Base-by-base conservation (phyloP, 2,329 filamentous ascomycete genomes). In the Raffaelea deltoideospora region DNA sequence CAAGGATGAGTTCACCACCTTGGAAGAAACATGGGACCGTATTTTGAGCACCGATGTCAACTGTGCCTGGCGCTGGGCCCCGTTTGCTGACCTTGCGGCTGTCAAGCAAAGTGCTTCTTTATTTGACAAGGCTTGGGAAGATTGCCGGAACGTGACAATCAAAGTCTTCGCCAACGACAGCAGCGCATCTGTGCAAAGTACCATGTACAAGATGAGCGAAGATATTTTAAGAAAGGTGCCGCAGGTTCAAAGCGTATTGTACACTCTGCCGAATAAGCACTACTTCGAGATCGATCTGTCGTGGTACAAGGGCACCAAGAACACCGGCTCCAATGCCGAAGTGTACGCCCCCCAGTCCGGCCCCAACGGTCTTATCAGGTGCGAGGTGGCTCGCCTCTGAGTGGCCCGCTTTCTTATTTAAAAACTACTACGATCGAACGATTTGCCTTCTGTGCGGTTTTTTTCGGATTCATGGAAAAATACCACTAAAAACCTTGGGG, bases 181-280 rank as follows among this genome's bases (percentile, higher is more conserved):
- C 53, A 93, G 84, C 50, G 83, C 90, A 33, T 93, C 84, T 50
- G 90, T 98, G 19, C 90, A 98, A 63, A 79, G 78, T 50, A 96
- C 88, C 42, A 96, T 98, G 90, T 98, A 95, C 67, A 92, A 95
- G 67, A 98, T 98, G 88, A 77, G 73, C 49, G 80, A 88, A 57
- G 66, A 79, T 56, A 94, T 98, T 47, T 66, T 98, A 37, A 79
- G 72, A 9, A 73, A 67, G 18, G 81, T 77, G 19, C 79, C 85
- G 13, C 65, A 77, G 44, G 71, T 86, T 18, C 72, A 79, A 31
- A 66, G 69, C 18, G 83, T 90, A 30, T 72, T 79, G 49, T 96
- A 95, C 55, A 68, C 79, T 9, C 67, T 98, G 51, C 90, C 90
- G 10, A 98, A 98, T 67, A 96, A 95, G 66, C 90, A 98, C 62